phyloP scores from a whole-genome alignment of 148 eudicot species.

The Rhododendron kiyosumense region DNA sequence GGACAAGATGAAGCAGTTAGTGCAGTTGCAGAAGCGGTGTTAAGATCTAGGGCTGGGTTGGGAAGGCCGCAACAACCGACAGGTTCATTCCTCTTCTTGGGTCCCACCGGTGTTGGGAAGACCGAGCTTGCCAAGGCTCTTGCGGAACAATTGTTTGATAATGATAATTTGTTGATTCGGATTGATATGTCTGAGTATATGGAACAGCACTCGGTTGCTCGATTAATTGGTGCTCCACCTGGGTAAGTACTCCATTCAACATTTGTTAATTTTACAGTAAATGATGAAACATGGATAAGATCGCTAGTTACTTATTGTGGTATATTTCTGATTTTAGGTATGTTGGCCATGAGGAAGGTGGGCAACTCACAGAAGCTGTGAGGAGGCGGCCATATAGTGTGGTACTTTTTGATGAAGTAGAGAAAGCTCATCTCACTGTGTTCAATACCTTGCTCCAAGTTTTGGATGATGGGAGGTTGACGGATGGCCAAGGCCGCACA shows the following conservation, averaged over 20 bases:
- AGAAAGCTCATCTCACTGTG: slow-evolving; percentile 73
- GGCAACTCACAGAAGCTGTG: slow-evolving; percentile 87
- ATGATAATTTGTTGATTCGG: slow-evolving; percentile 67
- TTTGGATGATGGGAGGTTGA: slow-evolving; percentile 87
- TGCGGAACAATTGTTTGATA: slow-evolving; percentile 79
- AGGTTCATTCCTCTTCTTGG: slow-evolving; percentile 51
- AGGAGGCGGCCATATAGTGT: slow-evolving; percentile 87
- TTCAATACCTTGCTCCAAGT: slow-evolving; percentile 85
- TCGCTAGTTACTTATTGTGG: neutral
- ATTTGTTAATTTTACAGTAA: neutral
- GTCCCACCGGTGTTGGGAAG: slow-evolving; percentile 93
- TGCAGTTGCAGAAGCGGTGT: slow-evolving; percentile 46
- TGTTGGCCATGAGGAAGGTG: slow-evolving; percentile 91
- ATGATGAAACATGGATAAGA: neutral
- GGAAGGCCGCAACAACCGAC: slow-evolving; percentile 50
- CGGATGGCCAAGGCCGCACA: slow-evolving; percentile 86
- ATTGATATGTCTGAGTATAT: slow-evolving; percentile 94
- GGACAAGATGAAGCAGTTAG: slow-evolving; percentile 40
- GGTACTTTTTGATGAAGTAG: slow-evolving; percentile 78
- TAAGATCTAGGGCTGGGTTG: slow-evolving; percentile 42
- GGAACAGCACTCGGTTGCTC: slow-evolving; percentile 89
- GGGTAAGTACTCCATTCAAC: slow-evolving; percentile 38
- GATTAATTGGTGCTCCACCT: slow-evolving; percentile 93
- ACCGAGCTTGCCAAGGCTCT: slow-evolving; percentile 91
- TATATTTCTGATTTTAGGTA: slow-evolving; percentile 28